These are phyloP conservation scores for Flaveria bidentis DNA, from an alignment of 129 eudicot genomes.

Conservation along the genomic window DNA sequence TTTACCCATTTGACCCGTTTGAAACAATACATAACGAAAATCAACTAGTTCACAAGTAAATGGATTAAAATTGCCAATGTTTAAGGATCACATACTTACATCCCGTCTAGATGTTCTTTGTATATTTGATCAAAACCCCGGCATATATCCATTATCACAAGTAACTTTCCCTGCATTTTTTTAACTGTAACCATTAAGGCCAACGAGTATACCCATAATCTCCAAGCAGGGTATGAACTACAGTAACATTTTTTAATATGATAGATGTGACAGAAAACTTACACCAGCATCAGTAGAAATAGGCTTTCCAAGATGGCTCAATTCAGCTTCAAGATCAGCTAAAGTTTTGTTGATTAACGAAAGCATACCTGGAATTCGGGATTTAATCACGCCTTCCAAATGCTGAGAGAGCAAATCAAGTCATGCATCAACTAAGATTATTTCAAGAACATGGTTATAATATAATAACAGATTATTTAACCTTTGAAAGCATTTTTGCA, in stretches of 20 bases:
- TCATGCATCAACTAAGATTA: constrained; percentile 14
- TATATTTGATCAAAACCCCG: constrained; percentile 52
- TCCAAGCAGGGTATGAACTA: neutral
- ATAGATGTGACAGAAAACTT: constrained; percentile 18
- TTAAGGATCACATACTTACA: constrained; percentile 31
- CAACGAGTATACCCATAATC: neutral
- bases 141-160: constrained; percentile 50
- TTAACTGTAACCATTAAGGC: neutral
- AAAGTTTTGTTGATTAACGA: constrained; percentile 43
- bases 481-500: constrained; percentile 56
- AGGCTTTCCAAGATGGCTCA: constrained; percentile 49
- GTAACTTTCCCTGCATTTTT: constrained; percentile 40
- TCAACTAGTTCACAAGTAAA: neutral
- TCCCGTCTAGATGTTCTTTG: constrained; percentile 55
- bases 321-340: constrained; percentile 51
- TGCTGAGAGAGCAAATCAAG: constrained; percentile 41
- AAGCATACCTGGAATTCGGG: constrained; percentile 48
- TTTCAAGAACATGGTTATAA: neutral
- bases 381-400: constrained; percentile 50
- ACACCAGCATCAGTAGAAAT: constrained; percentile 49
- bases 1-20: neutral
- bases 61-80: neutral
- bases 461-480: neutral
- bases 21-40: neutral
- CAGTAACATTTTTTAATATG: neutral